phyloP scores from a whole-genome alignment of 805 yeast genomes.

The Starmerella potacharoeniae region DNA sequence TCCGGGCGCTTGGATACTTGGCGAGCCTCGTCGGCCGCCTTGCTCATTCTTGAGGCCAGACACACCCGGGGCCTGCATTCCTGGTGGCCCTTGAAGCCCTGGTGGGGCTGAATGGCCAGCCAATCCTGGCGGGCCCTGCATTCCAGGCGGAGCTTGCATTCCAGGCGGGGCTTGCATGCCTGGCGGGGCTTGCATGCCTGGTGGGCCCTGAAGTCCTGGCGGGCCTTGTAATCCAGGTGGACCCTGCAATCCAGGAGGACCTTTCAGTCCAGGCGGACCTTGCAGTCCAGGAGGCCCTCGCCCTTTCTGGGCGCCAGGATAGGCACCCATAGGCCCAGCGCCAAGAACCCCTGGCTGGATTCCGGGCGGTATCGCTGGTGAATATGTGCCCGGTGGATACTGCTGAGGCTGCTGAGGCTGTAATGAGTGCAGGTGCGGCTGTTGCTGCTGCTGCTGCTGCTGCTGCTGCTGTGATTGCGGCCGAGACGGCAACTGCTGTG shows the following conservation, averaged over 20 bases:
- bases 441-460: neutral
- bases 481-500: neutral
- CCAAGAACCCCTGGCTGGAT: neutral
- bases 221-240: neutral
- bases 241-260: neutral
- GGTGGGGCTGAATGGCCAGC: neutral
- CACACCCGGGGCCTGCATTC: neutral
- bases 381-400: neutral
- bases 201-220: neutral
- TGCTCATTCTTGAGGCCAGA: neutral
- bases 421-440: neutral
- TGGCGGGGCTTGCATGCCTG: neutral
- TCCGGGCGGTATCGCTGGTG: slow-evolving; percentile 4
- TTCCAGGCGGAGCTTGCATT: neutral
- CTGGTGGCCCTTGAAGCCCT: neutral
- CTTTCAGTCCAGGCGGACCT: neutral
- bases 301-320: neutral
- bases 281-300: neutral
- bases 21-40: neutral
- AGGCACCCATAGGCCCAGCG: neutral
- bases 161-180: neutral
- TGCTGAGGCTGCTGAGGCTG: neutral
- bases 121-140: neutral
- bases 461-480: neutral
- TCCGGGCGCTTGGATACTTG: neutral